These are phyloP conservation scores for Ceratobasidium sp. DNA, from an alignment of 1,284 basidiomycete genomes.

Conservation along the genomic window DNA sequence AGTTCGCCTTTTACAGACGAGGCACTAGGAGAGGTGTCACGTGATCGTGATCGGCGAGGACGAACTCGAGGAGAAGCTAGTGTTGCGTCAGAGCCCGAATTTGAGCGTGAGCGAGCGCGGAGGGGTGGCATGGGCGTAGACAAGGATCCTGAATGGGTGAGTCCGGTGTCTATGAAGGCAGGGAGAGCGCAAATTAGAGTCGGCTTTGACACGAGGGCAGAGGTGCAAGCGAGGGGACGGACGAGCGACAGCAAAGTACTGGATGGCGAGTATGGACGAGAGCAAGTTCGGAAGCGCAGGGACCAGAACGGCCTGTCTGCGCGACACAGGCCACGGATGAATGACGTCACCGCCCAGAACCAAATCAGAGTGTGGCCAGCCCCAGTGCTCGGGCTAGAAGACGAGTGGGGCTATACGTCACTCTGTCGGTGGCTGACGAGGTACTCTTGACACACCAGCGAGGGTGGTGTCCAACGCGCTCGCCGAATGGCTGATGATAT, in stretches of 20 bases:
- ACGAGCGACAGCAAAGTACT: too few species aligned
- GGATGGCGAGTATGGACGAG: too few species aligned
- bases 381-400: too few species aligned
- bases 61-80: conserved; percentile 29
- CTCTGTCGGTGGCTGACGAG: neutral
- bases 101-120: conserved; percentile 24
- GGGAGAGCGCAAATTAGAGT: too few species aligned
- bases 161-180: too few species aligned
- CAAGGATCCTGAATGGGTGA: too few species aligned
- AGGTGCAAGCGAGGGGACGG: too few species aligned
- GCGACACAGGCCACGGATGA: too few species aligned
- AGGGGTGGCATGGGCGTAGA: neutral
- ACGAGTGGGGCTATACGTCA: neutral
- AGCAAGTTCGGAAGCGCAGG: conserved; percentile 1
- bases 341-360: conserved; percentile 8
- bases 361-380: too few species aligned
- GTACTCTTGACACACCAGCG: neutral
- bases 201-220: too few species aligned
- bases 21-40: conserved; percentile 16
- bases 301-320: neutral
- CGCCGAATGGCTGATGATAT: neutral
- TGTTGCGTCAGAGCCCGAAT: conserved; percentile 23
- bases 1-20: neutral
- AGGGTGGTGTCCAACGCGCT: neutral
- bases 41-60: conserved; percentile 29